These are phyloP conservation scores for Pythium guiyangense DNA, from an alignment of 352 stramenopile genomes.

Conservation along the genomic window DNA sequence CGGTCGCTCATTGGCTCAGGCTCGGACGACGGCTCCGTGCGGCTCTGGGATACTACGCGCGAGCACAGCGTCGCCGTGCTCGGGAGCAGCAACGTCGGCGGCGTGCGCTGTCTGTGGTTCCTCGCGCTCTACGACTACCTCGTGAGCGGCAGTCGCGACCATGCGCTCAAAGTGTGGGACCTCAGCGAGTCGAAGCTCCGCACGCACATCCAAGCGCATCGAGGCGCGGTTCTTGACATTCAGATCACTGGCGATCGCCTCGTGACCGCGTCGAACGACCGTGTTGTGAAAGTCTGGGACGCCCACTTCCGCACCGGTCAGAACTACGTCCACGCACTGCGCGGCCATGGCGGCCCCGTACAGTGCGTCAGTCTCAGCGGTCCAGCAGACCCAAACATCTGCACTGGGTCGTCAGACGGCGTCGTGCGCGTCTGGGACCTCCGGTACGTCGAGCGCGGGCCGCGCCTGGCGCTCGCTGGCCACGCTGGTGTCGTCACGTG, in stretches of 20 bases:
- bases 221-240: slow-evolving; percentile 49
- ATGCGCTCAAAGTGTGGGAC: slow-evolving; percentile 73
- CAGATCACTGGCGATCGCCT: slow-evolving; percentile 69
- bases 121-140: slow-evolving; percentile 57
- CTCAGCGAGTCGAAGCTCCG: slow-evolving; percentile 47
- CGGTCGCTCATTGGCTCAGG: slow-evolving; percentile 61
- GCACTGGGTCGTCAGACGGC: slow-evolving; percentile 65
- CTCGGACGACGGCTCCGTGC: slow-evolving; percentile 62
- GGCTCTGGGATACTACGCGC: slow-evolving; percentile 69
- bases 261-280: slow-evolving; percentile 71
- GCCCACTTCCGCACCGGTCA: slow-evolving; percentile 48
- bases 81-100: slow-evolving; percentile 27
- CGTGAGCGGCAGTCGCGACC: slow-evolving; percentile 46
- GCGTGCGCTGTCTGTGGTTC: slow-evolving; percentile 54
- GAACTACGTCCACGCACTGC: slow-evolving; percentile 49
- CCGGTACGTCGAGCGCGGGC: slow-evolving; percentile 63
- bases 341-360: slow-evolving; percentile 61
- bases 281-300: slow-evolving; percentile 81
- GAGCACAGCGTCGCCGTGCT: slow-evolving; percentile 55
- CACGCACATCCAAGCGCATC: slow-evolving; percentile 48
- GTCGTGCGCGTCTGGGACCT: slow-evolving; percentile 81
- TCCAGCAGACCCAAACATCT: slow-evolving; percentile 72
- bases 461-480: slow-evolving; percentile 48
- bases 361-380: slow-evolving; percentile 67
- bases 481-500: slow-evolving; percentile 52